These are phyloP conservation scores for Gamsiella multidivaricata DNA, from an alignment of 192 early-diverging fungal genomes.

Conservation along the genomic window DNA sequence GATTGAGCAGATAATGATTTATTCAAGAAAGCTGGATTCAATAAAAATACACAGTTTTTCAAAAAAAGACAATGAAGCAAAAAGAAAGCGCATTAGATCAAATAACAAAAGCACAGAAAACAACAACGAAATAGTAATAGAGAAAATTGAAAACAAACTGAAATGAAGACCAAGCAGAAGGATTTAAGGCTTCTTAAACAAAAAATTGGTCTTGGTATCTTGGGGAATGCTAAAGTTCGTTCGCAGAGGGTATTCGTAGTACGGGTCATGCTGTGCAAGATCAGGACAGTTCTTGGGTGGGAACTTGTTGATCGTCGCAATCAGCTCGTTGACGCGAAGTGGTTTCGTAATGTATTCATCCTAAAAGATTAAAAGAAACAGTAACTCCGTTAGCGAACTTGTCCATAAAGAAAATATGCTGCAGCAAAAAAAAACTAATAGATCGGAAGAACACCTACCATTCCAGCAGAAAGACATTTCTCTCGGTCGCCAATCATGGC, in stretches of 20 bases:
- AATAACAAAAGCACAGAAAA: too few relatives aligned
- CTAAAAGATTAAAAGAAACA: conserved; percentile 19
- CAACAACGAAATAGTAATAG: too few relatives aligned
- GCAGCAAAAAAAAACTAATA: conserved; percentile 1
- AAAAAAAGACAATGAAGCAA: too few relatives aligned
- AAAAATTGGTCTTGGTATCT: conserved; percentile 39
- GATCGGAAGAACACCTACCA: conserved; percentile 63
- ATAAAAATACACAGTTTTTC: too few relatives aligned
- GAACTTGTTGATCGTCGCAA: conserved; percentile 76
- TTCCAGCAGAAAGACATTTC: conserved; percentile 83
- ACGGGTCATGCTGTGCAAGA: conserved; percentile 47
- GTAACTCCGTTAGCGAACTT: neutral
- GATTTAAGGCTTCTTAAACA: conserved; percentile 19
- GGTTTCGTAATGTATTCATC: conserved; percentile 76
- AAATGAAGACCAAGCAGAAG: neutral
- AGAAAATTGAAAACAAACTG: neutral
- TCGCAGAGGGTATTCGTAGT: conserved; percentile 33
- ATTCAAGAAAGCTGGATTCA: too few relatives aligned
- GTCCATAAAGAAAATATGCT: neutral
- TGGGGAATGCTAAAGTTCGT: conserved; percentile 22
- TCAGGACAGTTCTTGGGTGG: conserved; percentile 57
- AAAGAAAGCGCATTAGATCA: too few relatives aligned
- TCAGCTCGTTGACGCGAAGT: conserved; percentile 70
- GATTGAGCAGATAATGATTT: too few relatives aligned
- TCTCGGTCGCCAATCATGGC: conserved; percentile 94